Evolutionary conservation across 306 rosid species (phyloP).

Genomic region (Astragalus glycyphyllos): DNA sequence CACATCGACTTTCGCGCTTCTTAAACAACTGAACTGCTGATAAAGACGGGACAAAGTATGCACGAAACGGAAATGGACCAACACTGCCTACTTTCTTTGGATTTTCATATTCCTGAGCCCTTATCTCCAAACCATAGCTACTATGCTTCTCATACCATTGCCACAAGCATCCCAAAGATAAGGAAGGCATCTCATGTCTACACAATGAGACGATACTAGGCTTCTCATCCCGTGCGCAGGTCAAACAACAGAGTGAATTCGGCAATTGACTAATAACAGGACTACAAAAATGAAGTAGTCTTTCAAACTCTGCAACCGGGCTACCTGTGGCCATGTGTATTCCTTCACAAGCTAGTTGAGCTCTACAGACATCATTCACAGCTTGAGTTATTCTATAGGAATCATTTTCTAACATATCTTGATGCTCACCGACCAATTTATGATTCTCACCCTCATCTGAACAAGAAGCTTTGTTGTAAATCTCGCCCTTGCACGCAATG

Average conservation of each 20-base stretch:
- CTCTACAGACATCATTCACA: constrained; percentile 54
- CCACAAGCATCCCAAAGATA: constrained; percentile 75
- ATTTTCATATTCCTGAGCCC: constrained; percentile 56
- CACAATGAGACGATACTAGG: constrained; percentile 51
- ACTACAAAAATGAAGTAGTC: constrained; percentile 65
- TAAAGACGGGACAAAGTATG: constrained; percentile 86
- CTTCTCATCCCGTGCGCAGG: constrained; percentile 50
- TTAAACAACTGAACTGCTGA: constrained; percentile 87
- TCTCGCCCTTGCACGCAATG: constrained; percentile 30
- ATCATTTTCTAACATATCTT: constrained; percentile 45
- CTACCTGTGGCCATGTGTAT: constrained; percentile 60
- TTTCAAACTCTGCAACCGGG: constrained; percentile 80
- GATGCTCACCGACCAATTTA: constrained; percentile 38
- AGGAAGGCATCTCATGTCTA: constrained; percentile 61
- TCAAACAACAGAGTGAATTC: constrained; percentile 43
- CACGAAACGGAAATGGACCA: constrained; percentile 56
- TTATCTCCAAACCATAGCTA: constrained; percentile 83
- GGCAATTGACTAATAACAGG: constrained; percentile 62
- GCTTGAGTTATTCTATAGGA: constrained; percentile 57
- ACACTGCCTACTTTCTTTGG: constrained; percentile 49
- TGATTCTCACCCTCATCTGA: constrained; percentile 39
- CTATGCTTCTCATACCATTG: constrained; percentile 89
- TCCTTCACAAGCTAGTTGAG: constrained; percentile 67
- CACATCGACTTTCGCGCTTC: constrained; percentile 34
- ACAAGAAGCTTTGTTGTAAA: constrained; percentile 31